phyloP scores from a whole-genome alignment of 2,329 filamentous ascomycete species.

The Cladophialophora carrionii region DNA sequence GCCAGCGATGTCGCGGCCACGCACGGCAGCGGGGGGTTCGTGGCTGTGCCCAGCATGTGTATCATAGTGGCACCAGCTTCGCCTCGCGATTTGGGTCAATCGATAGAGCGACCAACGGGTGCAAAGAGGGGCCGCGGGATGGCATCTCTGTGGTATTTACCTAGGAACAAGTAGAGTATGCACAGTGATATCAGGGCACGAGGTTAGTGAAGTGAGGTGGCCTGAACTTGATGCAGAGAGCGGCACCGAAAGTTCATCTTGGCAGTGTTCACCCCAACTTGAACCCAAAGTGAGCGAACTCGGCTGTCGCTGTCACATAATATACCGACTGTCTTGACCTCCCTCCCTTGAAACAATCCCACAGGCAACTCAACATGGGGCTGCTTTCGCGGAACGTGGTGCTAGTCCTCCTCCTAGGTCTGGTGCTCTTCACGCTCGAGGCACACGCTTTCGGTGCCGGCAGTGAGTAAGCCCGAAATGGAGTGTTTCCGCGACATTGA shows the following conservation, averaged over 20 bases:
- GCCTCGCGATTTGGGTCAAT: background rate
- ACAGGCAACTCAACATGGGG: slow-evolving; percentile 27
- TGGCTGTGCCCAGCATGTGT: background rate
- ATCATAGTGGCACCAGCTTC: background rate
- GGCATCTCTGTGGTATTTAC: background rate
- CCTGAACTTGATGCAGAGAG: background rate
- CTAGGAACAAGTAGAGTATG: background rate
- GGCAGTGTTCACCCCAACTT: background rate
- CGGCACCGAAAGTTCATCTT: background rate
- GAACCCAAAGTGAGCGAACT: background rate
- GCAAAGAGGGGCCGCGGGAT: background rate
- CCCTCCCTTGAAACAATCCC: background rate
- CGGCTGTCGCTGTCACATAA: background rate
- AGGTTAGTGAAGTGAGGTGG: background rate
- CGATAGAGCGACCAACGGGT: background rate
- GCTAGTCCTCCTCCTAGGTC: slow-evolving; percentile 42
- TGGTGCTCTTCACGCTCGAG: slow-evolving; percentile 46
- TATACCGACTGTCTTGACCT: background rate
- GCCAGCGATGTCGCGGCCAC: background rate
- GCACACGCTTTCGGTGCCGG: slow-evolving; percentile 52
- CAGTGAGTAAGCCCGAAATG: slow-evolving; percentile 42
- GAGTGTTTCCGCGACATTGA: slow-evolving; percentile 5
- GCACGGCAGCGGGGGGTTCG: background rate
- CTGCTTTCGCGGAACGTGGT: slow-evolving; percentile 28
- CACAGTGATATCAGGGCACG: background rate